These are phyloP conservation scores for Penicillium rolfsii DNA, from an alignment of 2,329 filamentous ascomycete species.

Conservation along the genomic window DNA sequence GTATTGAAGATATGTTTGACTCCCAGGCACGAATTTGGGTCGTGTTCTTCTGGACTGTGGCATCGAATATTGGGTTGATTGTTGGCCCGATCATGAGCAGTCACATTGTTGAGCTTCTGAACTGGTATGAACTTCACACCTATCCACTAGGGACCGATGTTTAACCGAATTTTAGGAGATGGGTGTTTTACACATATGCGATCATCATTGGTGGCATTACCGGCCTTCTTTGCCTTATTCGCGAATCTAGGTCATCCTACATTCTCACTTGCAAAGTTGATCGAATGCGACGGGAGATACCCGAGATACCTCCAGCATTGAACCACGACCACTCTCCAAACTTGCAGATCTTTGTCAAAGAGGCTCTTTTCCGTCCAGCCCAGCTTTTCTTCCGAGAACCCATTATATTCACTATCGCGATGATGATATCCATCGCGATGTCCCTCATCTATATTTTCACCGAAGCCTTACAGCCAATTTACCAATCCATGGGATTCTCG, in stretches of 20 bases:
- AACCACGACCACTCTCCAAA: conserved; percentile 48
- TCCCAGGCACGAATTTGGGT: conserved; percentile 51
- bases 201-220: conserved; percentile 42
- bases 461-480: conserved; percentile 49
- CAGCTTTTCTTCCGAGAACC: conserved; percentile 53
- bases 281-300: conserved; percentile 30
- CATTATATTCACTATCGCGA: conserved; percentile 49
- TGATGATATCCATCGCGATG: conserved; percentile 50
- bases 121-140: conserved; percentile 38
- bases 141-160: neutral
- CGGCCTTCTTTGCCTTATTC: conserved; percentile 43
- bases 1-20: conserved; percentile 56
- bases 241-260: conserved; percentile 52
- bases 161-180: conserved; percentile 39
- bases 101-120: conserved; percentile 43
- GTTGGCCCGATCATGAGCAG: conserved; percentile 51
- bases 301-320: conserved; percentile 26
- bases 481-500: conserved; percentile 42
- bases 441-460: conserved; percentile 56
- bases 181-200: conserved; percentile 51
- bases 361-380: conserved; percentile 48
- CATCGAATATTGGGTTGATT: conserved; percentile 49
- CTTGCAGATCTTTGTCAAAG: conserved; percentile 42
- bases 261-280: conserved; percentile 44
- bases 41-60: conserved; percentile 51